Conservation (phyloP, 2,329 filamentous ascomycete species). For the Cladophialophora yegresii region DNA sequence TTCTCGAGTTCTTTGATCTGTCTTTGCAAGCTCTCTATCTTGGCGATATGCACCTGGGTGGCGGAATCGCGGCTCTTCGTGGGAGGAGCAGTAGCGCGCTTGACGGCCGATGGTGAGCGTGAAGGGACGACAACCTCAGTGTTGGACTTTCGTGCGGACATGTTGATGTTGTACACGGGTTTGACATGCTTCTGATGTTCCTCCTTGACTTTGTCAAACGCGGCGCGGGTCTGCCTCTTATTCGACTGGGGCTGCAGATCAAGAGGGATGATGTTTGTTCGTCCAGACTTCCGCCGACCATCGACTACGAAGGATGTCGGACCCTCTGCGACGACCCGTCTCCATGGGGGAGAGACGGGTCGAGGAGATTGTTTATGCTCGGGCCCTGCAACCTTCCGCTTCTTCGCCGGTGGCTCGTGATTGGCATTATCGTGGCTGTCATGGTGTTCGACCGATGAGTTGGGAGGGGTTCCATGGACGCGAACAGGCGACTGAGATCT, state of each 20-base stretch:
- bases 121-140: constrained; percentile 11
- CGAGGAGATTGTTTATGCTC: constrained; percentile 44
- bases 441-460: constrained; percentile 11
- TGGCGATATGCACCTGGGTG: constrained; percentile 10
- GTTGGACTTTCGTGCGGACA: constrained; percentile 38
- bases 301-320: constrained; percentile 77
- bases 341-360: constrained; percentile 82
- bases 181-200: constrained; percentile 31
- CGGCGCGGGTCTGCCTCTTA: constrained; percentile 50
- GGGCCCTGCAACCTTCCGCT: constrained; percentile 46
- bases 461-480: constrained; percentile 14
- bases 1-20: constrained; percentile 5
- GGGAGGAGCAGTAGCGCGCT: constrained; percentile 21
- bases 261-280: constrained; percentile 55
- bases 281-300: constrained; percentile 63
- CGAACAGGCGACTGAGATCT: constrained; percentile 17
- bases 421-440: constrained; percentile 34
- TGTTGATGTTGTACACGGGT: constrained; percentile 40
- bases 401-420: constrained; percentile 50
- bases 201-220: constrained; percentile 37
- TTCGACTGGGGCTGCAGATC: constrained; percentile 52
- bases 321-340: constrained; percentile 77
- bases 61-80: constrained; percentile 20
- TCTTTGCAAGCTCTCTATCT: constrained; percentile 16
- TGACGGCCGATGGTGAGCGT: constrained; percentile 17